Evolutionary conservation across 2,329 filamentous ascomycete genomes (phyloP), one percentile per base, ranked within the genome.

Genomic region (Fusarium sp.): DNA sequence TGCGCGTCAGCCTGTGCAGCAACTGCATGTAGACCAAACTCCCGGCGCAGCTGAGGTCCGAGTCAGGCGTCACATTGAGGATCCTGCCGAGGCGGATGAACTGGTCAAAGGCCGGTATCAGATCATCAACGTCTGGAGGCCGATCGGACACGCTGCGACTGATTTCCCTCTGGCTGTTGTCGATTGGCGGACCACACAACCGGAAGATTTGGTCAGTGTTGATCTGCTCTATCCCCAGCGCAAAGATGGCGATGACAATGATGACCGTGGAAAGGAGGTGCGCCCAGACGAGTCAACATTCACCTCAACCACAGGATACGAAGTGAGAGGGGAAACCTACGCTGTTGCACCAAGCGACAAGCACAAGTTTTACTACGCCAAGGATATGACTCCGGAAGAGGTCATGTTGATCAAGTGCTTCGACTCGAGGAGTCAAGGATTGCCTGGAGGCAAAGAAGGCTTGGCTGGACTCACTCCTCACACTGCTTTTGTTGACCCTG

Each of bases 1-100:
- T 0, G 86, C 90, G 0, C 86, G 92, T 7, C 88, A 90, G 72
- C 92, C 92, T 0, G 92, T 94, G 0, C 90, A 92, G 80, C 89
- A 90, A 74, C 91, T 94, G 0, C 92, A 94, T 71, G 91, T 94
- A 16, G 92, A 94, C 78, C 92, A 94, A 82, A 93, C 92, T 0
- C 89, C 91, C 0, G 81, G 78, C 0, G 92, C 92, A 0, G 91
- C 91, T 1, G 89, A 87, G 68, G 86, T 82, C 1, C 88, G 92
- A 14, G 91, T 93, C 16, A 85, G 89, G 2, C 85, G 91, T 1
- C 92, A 94, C 75, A 73, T 92, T 0, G 84, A 88, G 0, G 81
- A 75, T 1, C 86, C 86, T 7, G 82, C 85, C 33, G 84, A 86
- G 52, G 84, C 85, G 0, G 83, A 85, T 2, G 80, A 82, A 2